phyloP scores from a whole-genome alignment of 164 flowering plant species.

The Aristolochia californica region DNA sequence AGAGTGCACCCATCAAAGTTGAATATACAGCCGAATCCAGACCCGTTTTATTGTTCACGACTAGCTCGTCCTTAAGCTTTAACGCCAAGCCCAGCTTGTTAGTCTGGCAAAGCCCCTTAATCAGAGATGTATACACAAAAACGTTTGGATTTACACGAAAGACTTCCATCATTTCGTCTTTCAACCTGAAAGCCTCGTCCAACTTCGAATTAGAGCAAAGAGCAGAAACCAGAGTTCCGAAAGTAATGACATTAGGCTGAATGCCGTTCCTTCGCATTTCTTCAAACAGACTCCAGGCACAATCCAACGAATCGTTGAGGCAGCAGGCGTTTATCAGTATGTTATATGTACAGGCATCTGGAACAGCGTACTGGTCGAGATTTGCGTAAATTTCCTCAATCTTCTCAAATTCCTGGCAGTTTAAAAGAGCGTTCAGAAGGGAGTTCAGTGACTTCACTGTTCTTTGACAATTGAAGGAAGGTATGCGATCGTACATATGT shows the following conservation, averaged over 20 bases:
- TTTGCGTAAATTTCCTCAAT: slow-evolving; percentile 27
- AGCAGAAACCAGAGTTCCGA: slow-evolving; percentile 44
- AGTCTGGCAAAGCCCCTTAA: slow-evolving; percentile 43
- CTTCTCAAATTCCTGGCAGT: slow-evolving; percentile 29
- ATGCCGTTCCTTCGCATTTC: slow-evolving; percentile 50
- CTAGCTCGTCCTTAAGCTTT: slow-evolving; percentile 57
- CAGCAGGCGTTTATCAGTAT: slow-evolving; percentile 48
- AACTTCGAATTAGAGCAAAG: slow-evolving; percentile 33
- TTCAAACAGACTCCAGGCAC: slow-evolving; percentile 48
- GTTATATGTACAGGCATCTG: slow-evolving; percentile 69
- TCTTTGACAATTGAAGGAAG: slow-evolving; percentile 38
- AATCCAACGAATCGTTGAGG: slow-evolving; percentile 16
- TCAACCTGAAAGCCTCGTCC: slow-evolving; percentile 47
- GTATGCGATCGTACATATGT: slow-evolving; percentile 35
- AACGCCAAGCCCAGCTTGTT: slow-evolving; percentile 38
- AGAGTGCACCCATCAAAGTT: slow-evolving; percentile 45
- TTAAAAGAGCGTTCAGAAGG: slow-evolving; percentile 40
- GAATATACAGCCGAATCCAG: slow-evolving; percentile 44
- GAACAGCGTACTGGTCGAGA: slow-evolving; percentile 18
- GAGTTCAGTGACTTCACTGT: slow-evolving; percentile 50
- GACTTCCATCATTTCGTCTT: slow-evolving; percentile 35
- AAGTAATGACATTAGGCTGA: slow-evolving; percentile 42
- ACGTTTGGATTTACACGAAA: slow-evolving; percentile 29
- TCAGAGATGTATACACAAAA: slow-evolving; percentile 42
- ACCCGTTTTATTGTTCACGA: slow-evolving; percentile 12